phyloP scores from a whole-genome alignment of 2,329 filamentous ascomycete species.

The Gaeumannomyces tritici region DNA sequence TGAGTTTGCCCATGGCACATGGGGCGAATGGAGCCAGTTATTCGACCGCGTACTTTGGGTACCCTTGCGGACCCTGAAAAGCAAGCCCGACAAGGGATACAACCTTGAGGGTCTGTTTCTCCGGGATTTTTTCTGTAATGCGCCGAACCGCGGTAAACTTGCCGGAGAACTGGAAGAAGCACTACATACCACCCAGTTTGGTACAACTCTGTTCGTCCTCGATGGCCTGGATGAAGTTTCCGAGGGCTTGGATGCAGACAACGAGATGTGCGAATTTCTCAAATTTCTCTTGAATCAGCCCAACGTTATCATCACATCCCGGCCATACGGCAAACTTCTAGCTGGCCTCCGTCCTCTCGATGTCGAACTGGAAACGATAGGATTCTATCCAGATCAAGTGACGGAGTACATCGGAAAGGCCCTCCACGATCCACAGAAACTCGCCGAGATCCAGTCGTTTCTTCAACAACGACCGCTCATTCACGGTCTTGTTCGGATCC shows the following conservation, averaged over 20 bases:
- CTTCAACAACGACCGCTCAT: constrained; percentile 21
- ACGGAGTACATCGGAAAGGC: constrained; percentile 17
- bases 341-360: constrained; percentile 13
- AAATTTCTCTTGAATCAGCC: constrained; percentile 18
- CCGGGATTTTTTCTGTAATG: constrained; percentile 18
- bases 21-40: constrained; percentile 14
- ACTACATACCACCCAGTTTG: constrained; percentile 1
- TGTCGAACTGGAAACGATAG: constrained; percentile 28
- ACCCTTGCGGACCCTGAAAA: constrained; percentile 24
- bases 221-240: constrained; percentile 34
- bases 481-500: constrained; percentile 27
- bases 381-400: constrained; percentile 26
- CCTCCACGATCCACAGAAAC: constrained; percentile 7
- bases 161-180: constrained; percentile 8
- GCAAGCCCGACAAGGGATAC: constrained; percentile 9
- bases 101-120: constrained; percentile 15
- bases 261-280: constrained; percentile 15
- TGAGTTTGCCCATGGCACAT: constrained; percentile 18
- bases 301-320: constrained; percentile 29
- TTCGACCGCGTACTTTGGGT: constrained; percentile 30
- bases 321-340: constrained; percentile 17
- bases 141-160: constrained; percentile 6
- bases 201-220: constrained; percentile 26
- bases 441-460: constrained; percentile 19
- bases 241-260: constrained; percentile 7